Evolutionary conservation across 805 yeast species (phyloP).

Genomic region (Wickerhamomyces bovis): DNA sequence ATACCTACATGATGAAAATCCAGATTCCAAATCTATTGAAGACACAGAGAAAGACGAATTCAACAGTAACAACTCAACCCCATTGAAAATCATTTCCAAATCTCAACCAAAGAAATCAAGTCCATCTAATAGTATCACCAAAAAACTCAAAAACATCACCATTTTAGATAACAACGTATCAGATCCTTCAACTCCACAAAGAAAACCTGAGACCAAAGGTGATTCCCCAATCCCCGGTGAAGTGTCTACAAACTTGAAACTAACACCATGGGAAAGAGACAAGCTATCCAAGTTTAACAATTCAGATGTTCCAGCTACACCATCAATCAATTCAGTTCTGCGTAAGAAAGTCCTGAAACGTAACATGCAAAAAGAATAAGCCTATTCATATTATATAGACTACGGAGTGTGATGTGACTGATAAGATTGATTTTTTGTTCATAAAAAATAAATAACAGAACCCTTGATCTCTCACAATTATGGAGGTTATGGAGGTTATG

Average conservation of each 20-base stretch:
- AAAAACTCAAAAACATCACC: slow-evolving; percentile 3
- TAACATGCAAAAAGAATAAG: not conserved
- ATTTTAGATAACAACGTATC: not conserved
- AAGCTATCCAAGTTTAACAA: slow-evolving; percentile 5
- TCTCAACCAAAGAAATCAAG: not conserved
- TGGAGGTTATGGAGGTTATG: too few species aligned
- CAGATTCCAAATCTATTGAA: slow-evolving; percentile 4
- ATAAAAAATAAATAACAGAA: too few species aligned
- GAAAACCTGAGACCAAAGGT: not conserved
- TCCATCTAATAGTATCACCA: not conserved
- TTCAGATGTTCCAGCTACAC: not conserved
- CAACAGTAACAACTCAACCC: not conserved
- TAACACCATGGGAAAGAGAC: slow-evolving; percentile 29
- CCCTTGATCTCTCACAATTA: too few species aligned
- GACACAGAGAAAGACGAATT: not conserved
- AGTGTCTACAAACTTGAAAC: not conserved
- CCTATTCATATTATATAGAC: too few species aligned
- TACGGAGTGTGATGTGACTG: too few species aligned
- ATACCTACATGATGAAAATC: slow-evolving; percentile 53
- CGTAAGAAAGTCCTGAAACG: slow-evolving; percentile 3
- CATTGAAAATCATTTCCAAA: not conserved
- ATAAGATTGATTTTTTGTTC: too few species aligned
- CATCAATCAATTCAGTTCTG: not conserved
- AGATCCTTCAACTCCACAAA: not conserved
- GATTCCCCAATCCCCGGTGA: slow-evolving; percentile 13